phyloP scores from a whole-genome alignment of 441 rosid genomes.

The Geranium incanum region DNA sequence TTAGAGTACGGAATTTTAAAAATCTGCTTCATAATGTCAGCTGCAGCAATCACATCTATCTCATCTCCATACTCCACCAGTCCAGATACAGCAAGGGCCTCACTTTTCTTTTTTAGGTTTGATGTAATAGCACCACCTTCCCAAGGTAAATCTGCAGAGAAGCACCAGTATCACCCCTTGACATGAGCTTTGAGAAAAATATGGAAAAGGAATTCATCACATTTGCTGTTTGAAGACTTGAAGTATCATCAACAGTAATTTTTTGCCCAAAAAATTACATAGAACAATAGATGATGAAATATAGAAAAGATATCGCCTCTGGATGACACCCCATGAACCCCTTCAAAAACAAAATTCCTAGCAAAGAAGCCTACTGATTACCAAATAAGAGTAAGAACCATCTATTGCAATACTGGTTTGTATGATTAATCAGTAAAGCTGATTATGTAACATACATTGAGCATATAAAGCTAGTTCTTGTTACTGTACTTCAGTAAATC shows the following conservation, averaged over 20 bases:
- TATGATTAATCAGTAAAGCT: background rate
- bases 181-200: conserved; percentile 18
- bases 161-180: conserved; percentile 17
- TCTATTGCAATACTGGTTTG: background rate
- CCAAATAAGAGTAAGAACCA: background rate
- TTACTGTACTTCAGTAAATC: no score
- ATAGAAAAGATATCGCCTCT: background rate
- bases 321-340: background rate
- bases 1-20: conserved; percentile 93
- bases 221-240: background rate
- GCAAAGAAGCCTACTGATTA: background rate
- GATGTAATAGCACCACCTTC: conserved; percentile 56
- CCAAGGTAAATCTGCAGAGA: conserved; percentile 52
- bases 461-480: no score
- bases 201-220: background rate
- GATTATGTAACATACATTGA: background rate
- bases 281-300: background rate
- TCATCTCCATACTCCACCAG: conserved; percentile 90
- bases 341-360: background rate
- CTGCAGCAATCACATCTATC: conserved; percentile 81
- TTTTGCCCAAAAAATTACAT: background rate
- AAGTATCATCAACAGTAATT: background rate
- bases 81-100: conserved; percentile 86
- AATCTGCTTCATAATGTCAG: conserved; percentile 87
- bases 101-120: conserved; percentile 65